Evolutionary conservation across 2,329 filamentous ascomycete genomes (phyloP).

Genomic region (Neonectria ditissima): DNA sequence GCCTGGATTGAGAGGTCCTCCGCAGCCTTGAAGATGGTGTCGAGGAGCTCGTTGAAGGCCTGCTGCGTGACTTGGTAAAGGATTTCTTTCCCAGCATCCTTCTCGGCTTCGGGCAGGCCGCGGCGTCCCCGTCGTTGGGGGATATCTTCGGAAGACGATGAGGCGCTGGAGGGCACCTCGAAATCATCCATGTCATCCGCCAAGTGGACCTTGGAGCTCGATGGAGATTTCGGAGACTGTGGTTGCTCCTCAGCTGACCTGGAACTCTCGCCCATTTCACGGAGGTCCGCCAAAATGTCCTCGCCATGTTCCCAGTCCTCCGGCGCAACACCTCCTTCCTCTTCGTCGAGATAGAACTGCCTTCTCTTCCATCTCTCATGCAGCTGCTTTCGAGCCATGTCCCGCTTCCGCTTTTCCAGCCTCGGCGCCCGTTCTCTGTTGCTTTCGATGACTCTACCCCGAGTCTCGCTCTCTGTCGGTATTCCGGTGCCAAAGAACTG

Average conservation of each 20-base stretch:
- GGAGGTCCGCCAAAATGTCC: slow-evolving; percentile 61
- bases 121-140: slow-evolving; percentile 82
- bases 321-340: slow-evolving; percentile 78
- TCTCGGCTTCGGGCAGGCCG: slow-evolving; percentile 83
- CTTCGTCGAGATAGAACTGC: slow-evolving; percentile 86
- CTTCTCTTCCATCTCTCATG: slow-evolving; percentile 81
- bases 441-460: slow-evolving; percentile 52
- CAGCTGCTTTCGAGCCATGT: slow-evolving; percentile 64
- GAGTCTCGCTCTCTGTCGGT: slow-evolving; percentile 56
- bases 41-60: slow-evolving; percentile 89
- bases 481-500: slow-evolving; percentile 47
- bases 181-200: slow-evolving; percentile 77
- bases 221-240: slow-evolving; percentile 70
- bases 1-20: slow-evolving; percentile 81
- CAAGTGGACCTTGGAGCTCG: slow-evolving; percentile 84
- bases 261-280: slow-evolving; percentile 55
- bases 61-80: slow-evolving; percentile 93
- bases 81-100: slow-evolving; percentile 87
- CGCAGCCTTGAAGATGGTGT: slow-evolving; percentile 83
- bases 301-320: slow-evolving; percentile 72
- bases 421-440: slow-evolving; percentile 52
- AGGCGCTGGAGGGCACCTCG: slow-evolving; percentile 77
- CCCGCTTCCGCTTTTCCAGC: slow-evolving; percentile 54
- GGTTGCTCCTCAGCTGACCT: slow-evolving; percentile 54
- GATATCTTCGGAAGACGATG: slow-evolving; percentile 77